Percentiles rank a stretch among this genome's conserved stretches.
These are phyloP conservation scores for Smithsoniella earleae DNA, from an alignment of 163 green algal genomes.

Conservation along the genomic window DNA sequence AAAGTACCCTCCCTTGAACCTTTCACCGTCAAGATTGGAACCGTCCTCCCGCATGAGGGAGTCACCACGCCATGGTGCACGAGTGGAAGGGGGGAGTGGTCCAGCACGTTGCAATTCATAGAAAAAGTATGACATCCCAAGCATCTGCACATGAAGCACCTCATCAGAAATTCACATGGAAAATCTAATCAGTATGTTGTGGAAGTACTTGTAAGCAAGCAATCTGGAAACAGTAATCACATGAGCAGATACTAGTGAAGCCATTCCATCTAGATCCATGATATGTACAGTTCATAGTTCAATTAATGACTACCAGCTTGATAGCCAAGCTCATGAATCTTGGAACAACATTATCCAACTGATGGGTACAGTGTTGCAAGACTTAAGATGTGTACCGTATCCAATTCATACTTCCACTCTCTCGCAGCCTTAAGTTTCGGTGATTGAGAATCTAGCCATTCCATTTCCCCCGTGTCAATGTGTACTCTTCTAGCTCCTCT, in stretches of 20 bases:
- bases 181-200: no score
- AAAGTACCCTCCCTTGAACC: slow-evolving; percentile 26
- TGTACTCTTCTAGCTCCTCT: background rate
- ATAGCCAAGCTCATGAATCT: no score
- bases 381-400: no score
- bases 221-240: no score
- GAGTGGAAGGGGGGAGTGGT: background rate
- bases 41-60: background rate
- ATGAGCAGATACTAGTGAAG: no score
- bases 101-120: slow-evolving; percentile 25
- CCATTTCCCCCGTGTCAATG: background rate
- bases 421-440: background rate
- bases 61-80: slow-evolving; percentile 15
- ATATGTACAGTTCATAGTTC: no score
- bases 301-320: no score
- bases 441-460: slow-evolving; percentile 3
- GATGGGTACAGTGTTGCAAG: no score
- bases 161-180: no score
- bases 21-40: slow-evolving; percentile 3
- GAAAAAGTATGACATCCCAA: slow-evolving; percentile 25
- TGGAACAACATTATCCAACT: no score
- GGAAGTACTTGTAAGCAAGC: no score
- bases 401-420: slow-evolving; percentile 24
- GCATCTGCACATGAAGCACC: slow-evolving; percentile 26
- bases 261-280: no score